Base-by-base conservation (phyloP, 2,329 filamentous ascomycete genomes). In the Paradendryphiella salina region DNA sequence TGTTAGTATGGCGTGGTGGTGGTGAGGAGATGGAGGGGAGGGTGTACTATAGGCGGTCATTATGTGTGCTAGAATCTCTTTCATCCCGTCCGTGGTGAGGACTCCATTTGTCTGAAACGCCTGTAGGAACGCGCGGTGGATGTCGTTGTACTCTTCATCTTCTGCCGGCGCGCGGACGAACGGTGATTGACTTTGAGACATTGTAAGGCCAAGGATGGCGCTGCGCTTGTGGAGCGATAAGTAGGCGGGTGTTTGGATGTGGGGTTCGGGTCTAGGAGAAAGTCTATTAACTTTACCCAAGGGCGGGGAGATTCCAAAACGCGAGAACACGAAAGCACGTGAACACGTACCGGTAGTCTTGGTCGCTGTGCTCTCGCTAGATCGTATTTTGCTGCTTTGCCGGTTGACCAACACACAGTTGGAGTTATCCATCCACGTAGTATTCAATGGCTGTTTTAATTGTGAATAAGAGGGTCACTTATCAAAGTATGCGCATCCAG, bases 51-150 rank as follows among this genome's bases (percentile, higher is more conserved):
- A 76, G 9, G 82, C 83, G 7, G 83, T 86, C 60, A 87, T 79
- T 46, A 97, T 93, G 26, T 81, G 39, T 10, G 92, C 90, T 11
- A 97, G 79, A 18, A 96, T 77, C 0, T 84, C 82, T 64, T 85
- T 85, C 10, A 86, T 85, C 64, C 95, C 85, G 45, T 84, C 79
- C 56, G 88, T 84, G 0, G 89, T 95, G 72, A 97, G 80, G 36
- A 85, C 84, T 17, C 89, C 88, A 41, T 86, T 85, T 3, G 89
- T 85, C 72, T 96, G 80, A 60, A 99, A 85, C 40, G 89, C 89
- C 74, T 99, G 94, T 0, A 97, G 79, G 67, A 99, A 96, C 7
- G 93, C 92, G 50, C 90, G 87, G 71, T 96, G 89, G 55, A 80
- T 81, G 69, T 95, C 54, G 11, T 58, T 61, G 40, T 69, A 69